A percentile compares a stretch with the other conserved stretches of the same genome.
phyloP scores from a whole-genome alignment of 106 monocot genomes.

The Amphibolis antarctica region DNA sequence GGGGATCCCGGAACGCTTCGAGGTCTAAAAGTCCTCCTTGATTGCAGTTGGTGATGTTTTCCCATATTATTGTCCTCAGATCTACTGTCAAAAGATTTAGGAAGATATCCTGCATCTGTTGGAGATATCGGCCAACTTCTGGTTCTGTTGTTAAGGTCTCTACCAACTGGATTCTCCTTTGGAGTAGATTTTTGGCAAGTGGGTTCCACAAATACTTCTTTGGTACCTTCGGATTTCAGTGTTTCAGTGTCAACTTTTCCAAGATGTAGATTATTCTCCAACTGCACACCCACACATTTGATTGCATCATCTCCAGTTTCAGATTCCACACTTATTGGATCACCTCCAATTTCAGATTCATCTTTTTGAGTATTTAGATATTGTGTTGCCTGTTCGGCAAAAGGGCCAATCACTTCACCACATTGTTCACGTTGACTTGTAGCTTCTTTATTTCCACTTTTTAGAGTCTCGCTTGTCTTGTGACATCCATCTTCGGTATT shows the following conservation, averaged over 20 bases:
- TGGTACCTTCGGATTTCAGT: neutral
- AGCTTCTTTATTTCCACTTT: no score
- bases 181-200: no score
- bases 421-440: no score
- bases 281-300: neutral
- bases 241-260: neutral
- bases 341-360: neutral
- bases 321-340: neutral
- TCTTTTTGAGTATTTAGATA: neutral
- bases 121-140: neutral
- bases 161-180: no score
- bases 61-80: neutral
- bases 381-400: neutral
- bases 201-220: neutral
- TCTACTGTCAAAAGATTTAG: neutral
- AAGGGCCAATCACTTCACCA: no score
- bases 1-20: neutral
- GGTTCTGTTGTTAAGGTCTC: neutral
- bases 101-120: neutral
- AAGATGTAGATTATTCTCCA: neutral
- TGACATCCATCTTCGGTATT: no score
- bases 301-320: neutral
- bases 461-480: no score
- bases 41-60: neutral
- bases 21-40: neutral